These are phyloP conservation scores for Theobroma grandiflorum DNA, from an alignment of 441 rosid species.

Conservation along the genomic window DNA sequence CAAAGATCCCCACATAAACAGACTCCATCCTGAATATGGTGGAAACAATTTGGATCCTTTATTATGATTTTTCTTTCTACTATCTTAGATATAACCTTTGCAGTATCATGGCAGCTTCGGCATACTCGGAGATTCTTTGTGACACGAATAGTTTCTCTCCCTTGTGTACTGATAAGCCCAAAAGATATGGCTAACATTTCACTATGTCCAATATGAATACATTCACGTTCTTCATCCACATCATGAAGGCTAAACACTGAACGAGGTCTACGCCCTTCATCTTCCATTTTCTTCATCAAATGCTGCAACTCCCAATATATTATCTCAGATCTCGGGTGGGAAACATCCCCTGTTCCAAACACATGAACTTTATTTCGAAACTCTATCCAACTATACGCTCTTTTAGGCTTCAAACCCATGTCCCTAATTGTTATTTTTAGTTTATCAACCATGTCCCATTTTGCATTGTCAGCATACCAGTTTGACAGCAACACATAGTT, in stretches of 20 bases:
- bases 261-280: slow-evolving; percentile 19
- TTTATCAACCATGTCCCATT: slow-evolving; percentile 46
- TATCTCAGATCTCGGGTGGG: slow-evolving; percentile 58
- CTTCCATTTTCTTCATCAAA: slow-evolving; percentile 44
- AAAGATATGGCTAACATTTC: slow-evolving; percentile 61
- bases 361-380: slow-evolving; percentile 53
- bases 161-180: slow-evolving; percentile 54
- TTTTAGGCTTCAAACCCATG: slow-evolving; percentile 54
- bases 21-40: slow-evolving; percentile 48
- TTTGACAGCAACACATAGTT: slow-evolving; percentile 53
- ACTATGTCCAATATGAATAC: slow-evolving; percentile 49
- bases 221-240: slow-evolving; percentile 55
- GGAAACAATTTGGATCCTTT: slow-evolving; percentile 49
- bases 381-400: slow-evolving; percentile 63
- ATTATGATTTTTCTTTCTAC: slow-evolving; percentile 47
- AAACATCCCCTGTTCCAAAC: slow-evolving; percentile 58
- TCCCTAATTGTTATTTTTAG: slow-evolving; percentile 38
- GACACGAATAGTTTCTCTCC: slow-evolving; percentile 40
- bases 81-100: slow-evolving; percentile 41
- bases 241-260: slow-evolving; percentile 46
- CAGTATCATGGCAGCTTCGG: slow-evolving; percentile 46
- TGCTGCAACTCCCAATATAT: slow-evolving; percentile 46
- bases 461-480: slow-evolving; percentile 41
- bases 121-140: slow-evolving; percentile 52
- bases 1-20: slow-evolving; percentile 47